Conservation (phyloP, 1,284 basidiomycete genomes). For the Rhizoctonia solani region DNA sequence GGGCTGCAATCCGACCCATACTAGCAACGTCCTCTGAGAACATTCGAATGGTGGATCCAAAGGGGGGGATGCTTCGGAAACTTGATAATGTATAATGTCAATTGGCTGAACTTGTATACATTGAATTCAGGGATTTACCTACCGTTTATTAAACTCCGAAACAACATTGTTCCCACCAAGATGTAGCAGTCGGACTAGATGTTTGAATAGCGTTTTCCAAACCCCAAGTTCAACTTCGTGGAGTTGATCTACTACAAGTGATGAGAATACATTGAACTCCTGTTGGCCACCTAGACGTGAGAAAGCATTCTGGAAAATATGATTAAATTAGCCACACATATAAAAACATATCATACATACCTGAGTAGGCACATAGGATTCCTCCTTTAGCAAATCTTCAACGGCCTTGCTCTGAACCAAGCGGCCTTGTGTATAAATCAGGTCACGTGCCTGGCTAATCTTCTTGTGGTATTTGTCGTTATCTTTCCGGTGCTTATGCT, state of each 20-base stretch:
- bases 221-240: conserved; percentile 44
- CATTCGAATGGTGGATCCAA: conserved; percentile 29
- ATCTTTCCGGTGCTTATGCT: background rate
- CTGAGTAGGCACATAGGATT: conserved; percentile 31
- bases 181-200: conserved; percentile 47
- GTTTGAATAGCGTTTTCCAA: conserved; percentile 43
- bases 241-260: conserved; percentile 42
- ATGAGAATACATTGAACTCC: background rate
- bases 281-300: conserved; percentile 1
- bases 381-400: conserved; percentile 14
- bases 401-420: conserved; percentile 11
- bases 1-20: conserved; percentile 32
- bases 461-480: background rate
- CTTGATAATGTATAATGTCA: too few species aligned
- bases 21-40: conserved; percentile 34
- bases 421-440: conserved; percentile 18
- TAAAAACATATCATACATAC: conserved; percentile 33
- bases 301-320: conserved; percentile 43
- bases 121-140: background rate
- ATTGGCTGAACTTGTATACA: too few species aligned
- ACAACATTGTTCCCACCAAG: conserved; percentile 33
- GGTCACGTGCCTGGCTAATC: background rate
- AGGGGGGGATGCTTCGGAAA: conserved; percentile 35
- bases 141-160: conserved; percentile 22
- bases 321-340: too few species aligned